Conservation (phyloP, 169 alveolate species). For the Perkinsus chesapeaki region DNA sequence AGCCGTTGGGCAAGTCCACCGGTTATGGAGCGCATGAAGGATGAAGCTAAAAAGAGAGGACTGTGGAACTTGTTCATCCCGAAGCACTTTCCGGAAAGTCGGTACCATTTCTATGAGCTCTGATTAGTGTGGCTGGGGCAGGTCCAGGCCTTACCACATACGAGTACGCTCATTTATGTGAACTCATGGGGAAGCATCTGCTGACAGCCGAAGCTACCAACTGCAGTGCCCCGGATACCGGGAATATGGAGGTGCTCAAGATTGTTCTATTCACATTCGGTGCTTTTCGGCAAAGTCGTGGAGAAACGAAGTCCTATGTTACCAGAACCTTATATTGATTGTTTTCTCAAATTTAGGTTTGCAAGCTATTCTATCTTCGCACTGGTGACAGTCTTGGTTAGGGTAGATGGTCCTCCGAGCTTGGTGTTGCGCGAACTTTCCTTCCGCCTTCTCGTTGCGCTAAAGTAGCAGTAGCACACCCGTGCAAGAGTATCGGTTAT, state of each 20-base stretch:
- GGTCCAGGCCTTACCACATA: slow-evolving; percentile 24
- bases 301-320: no score
- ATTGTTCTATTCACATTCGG: no score
- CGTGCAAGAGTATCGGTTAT: no score
- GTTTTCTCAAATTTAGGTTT: no score
- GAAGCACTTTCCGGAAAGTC: background rate
- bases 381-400: no score
- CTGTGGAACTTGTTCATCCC: slow-evolving; percentile 49
- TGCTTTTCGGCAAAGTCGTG: no score
- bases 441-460: no score
- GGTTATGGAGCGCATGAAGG: background rate
- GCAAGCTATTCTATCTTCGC: no score
- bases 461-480: no score
- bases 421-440: no score
- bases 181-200: slow-evolving; percentile 29
- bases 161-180: slow-evolving; percentile 32
- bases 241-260: slow-evolving; percentile 47
- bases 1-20: background rate
- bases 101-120: background rate
- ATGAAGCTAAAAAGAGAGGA: slow-evolving; percentile 38
- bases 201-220: slow-evolving; percentile 29
- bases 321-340: no score
- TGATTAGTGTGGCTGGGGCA: slow-evolving; percentile 14
- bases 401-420: no score
- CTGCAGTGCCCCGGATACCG: slow-evolving; percentile 52